Evolutionary conservation across 2,329 filamentous ascomycete genomes (phyloP).

Genomic region (Cordyceps farinosa): DNA sequence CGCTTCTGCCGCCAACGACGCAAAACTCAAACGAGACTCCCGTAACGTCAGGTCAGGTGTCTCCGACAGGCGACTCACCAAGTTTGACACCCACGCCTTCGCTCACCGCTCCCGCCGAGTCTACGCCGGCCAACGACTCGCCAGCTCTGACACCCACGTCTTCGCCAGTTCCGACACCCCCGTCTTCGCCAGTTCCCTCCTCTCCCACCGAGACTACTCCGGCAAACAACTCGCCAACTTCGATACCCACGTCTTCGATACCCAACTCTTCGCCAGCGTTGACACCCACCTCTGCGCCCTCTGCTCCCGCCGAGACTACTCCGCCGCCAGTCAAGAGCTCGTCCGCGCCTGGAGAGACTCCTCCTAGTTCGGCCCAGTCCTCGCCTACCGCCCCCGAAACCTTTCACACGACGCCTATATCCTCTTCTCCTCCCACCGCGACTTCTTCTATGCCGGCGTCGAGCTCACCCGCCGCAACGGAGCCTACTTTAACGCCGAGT

Average conservation of each 20-base stretch:
- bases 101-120: too few relatives aligned
- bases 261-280: not conserved
- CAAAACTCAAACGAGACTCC: not conserved
- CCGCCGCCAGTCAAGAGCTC: not conserved
- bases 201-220: too few relatives aligned
- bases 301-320: too few relatives aligned
- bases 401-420: not conserved
- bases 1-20: not conserved
- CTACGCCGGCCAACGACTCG: too few relatives aligned
- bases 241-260: not conserved
- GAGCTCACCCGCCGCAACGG: not conserved
- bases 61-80: not conserved
- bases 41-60: not conserved
- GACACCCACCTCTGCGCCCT: not conserved
- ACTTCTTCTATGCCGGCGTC: not conserved
- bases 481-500: not conserved
- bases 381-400: not conserved
- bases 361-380: not conserved
- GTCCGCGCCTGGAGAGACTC: not conserved
- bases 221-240: too few relatives aligned
- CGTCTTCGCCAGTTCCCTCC: too few relatives aligned
- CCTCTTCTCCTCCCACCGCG: not conserved
- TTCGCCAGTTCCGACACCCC: too few relatives aligned
- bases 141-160: too few relatives aligned
- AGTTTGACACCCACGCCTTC: too few relatives aligned